Conservation (phyloP, 352 stramenopile species). For the Pythium brachiatum region DNA sequence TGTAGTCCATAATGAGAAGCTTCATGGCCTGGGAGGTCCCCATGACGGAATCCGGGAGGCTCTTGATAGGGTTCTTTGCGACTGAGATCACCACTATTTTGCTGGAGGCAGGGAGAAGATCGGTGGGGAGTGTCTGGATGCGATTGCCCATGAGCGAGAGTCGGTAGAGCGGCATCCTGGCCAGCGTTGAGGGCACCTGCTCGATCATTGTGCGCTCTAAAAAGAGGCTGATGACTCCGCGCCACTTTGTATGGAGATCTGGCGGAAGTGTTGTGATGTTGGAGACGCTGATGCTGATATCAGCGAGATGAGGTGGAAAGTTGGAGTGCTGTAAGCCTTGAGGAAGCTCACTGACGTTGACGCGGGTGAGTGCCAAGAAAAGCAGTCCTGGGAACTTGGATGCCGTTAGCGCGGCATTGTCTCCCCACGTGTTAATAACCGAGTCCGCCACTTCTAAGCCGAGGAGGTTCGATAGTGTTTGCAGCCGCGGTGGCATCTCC, state of each 20-base stretch:
- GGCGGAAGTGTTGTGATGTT: conserved; percentile 15
- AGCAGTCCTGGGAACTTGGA: neutral
- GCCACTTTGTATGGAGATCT: conserved; percentile 10
- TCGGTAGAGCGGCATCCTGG: neutral
- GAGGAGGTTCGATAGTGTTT: conserved; percentile 1
- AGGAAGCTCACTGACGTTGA: conserved; percentile 13
- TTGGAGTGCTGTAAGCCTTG: neutral
- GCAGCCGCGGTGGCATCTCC: conserved; percentile 1
- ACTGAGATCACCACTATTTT: conserved; percentile 4
- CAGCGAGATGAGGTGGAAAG: neutral
- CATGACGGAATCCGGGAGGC: neutral
- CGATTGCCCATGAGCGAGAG: conserved; percentile 12
- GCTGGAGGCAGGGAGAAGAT: neutral
- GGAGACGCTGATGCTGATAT: conserved; percentile 7
- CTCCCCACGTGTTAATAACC: conserved; percentile 4
- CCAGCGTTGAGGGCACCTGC: neutral
- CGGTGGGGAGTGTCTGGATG: neutral
- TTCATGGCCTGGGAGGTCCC: neutral
- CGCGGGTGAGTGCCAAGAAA: neutral
- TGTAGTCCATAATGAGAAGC: conserved; percentile 15
- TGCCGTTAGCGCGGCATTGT: neutral
- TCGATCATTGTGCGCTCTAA: conserved; percentile 4
- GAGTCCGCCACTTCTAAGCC: conserved; percentile 12
- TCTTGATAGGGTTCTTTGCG: conserved; percentile 16
- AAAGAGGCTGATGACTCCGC: conserved; percentile 2